Evolutionary conservation across 768 basidiomycete genomes (phyloP).

Genomic region (Auricularia auricula-judae): DNA sequence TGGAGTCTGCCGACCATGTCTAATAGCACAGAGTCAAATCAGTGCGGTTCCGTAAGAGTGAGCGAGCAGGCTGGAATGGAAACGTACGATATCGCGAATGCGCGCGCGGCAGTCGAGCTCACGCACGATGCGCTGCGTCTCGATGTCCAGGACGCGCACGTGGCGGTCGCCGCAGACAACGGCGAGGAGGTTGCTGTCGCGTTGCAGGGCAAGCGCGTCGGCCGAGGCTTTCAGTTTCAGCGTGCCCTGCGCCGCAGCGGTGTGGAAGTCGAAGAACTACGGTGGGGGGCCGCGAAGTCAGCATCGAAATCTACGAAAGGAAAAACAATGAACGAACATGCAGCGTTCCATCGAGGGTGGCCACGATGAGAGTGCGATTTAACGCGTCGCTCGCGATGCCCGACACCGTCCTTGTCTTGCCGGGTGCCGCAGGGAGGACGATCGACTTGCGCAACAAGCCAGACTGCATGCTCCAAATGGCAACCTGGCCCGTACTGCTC

Average conservation of each 20-base stretch:
- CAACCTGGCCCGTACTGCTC: conserved; percentile 66
- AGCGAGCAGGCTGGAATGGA: conserved; percentile 3
- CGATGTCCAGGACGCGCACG: conserved; percentile 82
- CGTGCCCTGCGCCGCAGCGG: conserved; percentile 59
- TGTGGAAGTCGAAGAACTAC: conserved; percentile 96
- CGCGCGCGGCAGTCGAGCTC: conserved; percentile 82
- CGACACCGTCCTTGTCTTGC: conserved; percentile 51
- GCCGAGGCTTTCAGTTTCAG: conserved; percentile 57
- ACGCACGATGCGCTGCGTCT: conserved; percentile 78
- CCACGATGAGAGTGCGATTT: conserved; percentile 70
- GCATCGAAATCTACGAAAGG: neutral
- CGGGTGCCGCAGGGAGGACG: conserved; percentile 46
- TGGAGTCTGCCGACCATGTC: conserved; percentile 91
- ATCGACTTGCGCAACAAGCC: conserved; percentile 77
- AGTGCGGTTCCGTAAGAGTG: neutral
- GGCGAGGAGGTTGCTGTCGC: conserved; percentile 77
- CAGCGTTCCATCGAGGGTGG: conserved; percentile 79
- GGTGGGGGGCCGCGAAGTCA: neutral
- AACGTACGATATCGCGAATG: conserved; percentile 76
- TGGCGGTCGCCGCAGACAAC: conserved; percentile 76
- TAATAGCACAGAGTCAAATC: conserved; percentile 19
- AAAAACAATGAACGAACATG: conserved; percentile 48
- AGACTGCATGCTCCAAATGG: conserved; percentile 97
- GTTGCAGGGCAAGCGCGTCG: conserved; percentile 64
- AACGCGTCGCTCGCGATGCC: conserved; percentile 80